Percentiles rank a stretch among this genome's conserved stretches.
Evolutionary conservation across 2,329 filamentous ascomycete species (phyloP).

Genomic region (Penicillium sp.): DNA sequence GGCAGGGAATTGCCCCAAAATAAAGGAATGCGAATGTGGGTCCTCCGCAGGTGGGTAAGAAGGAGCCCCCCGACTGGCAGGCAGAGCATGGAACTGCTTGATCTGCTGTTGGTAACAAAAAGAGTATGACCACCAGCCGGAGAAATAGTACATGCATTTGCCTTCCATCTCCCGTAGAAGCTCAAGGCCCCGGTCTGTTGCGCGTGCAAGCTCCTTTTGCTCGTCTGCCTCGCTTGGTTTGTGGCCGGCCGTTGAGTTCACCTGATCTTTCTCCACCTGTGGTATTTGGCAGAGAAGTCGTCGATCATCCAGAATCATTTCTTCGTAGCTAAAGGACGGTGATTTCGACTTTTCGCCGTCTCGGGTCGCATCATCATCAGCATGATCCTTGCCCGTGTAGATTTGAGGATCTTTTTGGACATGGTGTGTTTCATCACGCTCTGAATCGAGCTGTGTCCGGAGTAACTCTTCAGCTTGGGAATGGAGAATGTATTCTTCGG

Average conservation of each 20-base stretch:
- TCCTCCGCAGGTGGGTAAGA: conserved; percentile 74
- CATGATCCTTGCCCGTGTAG: conserved; percentile 18
- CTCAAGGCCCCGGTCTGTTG: conserved; percentile 76
- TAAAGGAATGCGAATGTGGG: conserved; percentile 71
- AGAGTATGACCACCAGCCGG: conserved; percentile 94
- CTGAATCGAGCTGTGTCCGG: conserved; percentile 21
- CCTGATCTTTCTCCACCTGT: conserved; percentile 62
- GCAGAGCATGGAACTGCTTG: conserved; percentile 84
- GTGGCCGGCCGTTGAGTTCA: conserved; percentile 66
- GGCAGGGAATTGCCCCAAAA: conserved; percentile 64
- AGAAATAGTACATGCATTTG: conserved; percentile 78
- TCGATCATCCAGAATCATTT: conserved; percentile 69
- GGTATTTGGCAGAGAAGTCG: conserved; percentile 86
- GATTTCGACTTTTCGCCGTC: conserved; percentile 4
- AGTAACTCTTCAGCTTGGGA: conserved; percentile 65
- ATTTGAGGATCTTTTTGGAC: conserved; percentile 28
- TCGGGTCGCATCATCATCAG: conserved; percentile 64
- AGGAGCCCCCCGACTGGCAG: conserved; percentile 67
- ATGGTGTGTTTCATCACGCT: conserved; percentile 10
- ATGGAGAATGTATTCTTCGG: conserved; percentile 70
- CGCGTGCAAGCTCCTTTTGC: conserved; percentile 75
- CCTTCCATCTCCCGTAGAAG: conserved; percentile 75
- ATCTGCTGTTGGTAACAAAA: conserved; percentile 90
- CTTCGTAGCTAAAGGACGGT: conserved; percentile 59
- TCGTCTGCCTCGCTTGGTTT: conserved; percentile 63